phyloP scores from a whole-genome alignment of 2,329 filamentous ascomycete species.

The Clarireedia paspali region DNA sequence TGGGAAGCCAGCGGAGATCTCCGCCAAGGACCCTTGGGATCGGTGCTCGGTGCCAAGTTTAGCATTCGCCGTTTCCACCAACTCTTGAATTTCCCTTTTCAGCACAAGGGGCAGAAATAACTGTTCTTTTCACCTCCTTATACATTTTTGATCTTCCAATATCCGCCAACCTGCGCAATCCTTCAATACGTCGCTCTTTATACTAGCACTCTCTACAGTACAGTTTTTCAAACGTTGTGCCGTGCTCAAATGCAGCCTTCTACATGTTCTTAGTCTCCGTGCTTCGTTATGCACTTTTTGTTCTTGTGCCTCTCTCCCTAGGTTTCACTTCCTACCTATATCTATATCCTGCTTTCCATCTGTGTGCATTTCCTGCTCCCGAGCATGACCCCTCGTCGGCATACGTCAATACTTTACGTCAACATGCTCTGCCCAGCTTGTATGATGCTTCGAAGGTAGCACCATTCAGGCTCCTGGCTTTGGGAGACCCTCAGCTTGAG shows the following conservation, averaged over 20 bases:
- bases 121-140: too few species aligned
- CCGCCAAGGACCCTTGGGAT: too few species aligned
- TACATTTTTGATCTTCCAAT: too few species aligned
- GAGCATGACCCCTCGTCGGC: constrained; percentile 18
- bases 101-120: too few species aligned
- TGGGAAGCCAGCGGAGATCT: too few species aligned
- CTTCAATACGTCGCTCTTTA: neutral
- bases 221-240: neutral
- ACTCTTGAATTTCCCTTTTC: too few species aligned
- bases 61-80: too few species aligned
- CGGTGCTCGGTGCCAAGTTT: too few species aligned
- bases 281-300: constrained; percentile 32
- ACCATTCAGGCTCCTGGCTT: constrained; percentile 77
- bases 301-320: constrained; percentile 58
- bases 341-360: constrained; percentile 72
- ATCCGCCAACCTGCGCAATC: too few species aligned
- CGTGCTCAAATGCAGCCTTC: constrained; percentile 19
- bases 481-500: constrained; percentile 90
- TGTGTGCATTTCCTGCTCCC: constrained; percentile 66
- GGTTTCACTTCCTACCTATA: constrained; percentile 73
- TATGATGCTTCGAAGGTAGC: constrained; percentile 36
- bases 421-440: constrained; percentile 16
- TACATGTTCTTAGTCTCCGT: constrained; percentile 29
- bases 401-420: constrained; percentile 23
- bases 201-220: neutral